Conservation (phyloP, 345 rosid genomes). For the Pistacia atlantica region DNA sequence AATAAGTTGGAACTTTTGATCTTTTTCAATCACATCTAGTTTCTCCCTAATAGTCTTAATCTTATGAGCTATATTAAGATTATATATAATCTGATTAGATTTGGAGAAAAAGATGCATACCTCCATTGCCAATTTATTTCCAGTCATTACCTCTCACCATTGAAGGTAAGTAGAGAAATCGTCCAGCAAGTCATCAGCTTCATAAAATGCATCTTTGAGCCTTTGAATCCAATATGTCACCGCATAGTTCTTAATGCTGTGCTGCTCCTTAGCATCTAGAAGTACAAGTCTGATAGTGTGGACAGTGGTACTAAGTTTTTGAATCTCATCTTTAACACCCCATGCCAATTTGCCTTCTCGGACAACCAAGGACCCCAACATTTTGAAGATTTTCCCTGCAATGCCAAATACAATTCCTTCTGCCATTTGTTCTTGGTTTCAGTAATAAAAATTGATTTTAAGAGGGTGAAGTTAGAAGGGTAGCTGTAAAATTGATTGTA, state of each 20-base stretch:
- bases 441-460: no score
- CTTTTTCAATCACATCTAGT: not conserved
- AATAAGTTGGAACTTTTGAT: rapidly evolving
- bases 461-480: no score
- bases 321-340: not conserved
- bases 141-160: not conserved
- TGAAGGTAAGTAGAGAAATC: not conserved
- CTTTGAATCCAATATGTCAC: not conserved
- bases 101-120: not conserved
- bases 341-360: not conserved
- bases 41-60: not conserved
- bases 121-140: not conserved
- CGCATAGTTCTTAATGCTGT: not conserved
- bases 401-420: not conserved
- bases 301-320: not conserved
- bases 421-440: no score
- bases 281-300: not conserved
- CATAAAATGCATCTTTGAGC: not conserved
- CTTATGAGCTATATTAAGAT: not conserved
- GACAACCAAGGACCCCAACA: not conserved
- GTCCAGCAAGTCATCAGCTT: not conserved
- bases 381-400: not conserved
- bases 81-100: not conserved
- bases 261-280: not conserved
- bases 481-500: no score